Percentiles rank a stretch among this genome's conserved stretches.
Evolutionary conservation across 352 stramenopile species (phyloP).

Genomic region (Phytopythium chamaehyphon): DNA sequence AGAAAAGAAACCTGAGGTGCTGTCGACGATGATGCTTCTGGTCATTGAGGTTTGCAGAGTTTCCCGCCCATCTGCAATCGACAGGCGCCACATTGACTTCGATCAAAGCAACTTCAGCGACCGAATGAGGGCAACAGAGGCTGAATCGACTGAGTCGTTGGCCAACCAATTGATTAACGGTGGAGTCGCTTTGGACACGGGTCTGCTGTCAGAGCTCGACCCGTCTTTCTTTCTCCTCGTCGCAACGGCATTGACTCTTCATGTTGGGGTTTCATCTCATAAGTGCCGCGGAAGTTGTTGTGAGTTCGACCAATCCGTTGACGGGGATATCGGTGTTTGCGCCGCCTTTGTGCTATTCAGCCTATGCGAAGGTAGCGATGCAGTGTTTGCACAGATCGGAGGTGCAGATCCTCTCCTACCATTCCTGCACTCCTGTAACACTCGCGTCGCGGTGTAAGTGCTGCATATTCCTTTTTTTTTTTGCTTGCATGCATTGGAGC

Average conservation of each 20-base stretch:
- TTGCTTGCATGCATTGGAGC: too few relatives aligned
- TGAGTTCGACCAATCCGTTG: slow-evolving; percentile 16
- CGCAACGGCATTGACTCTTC: slow-evolving; percentile 12
- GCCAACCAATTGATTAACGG: slow-evolving; percentile 33
- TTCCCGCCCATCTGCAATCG: too few relatives aligned
- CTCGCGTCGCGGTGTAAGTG: slow-evolving; percentile 46
- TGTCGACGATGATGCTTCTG: slow-evolving; percentile 26
- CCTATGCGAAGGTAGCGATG: slow-evolving; percentile 5
- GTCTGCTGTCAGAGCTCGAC: slow-evolving; percentile 17
- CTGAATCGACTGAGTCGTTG: too few relatives aligned
- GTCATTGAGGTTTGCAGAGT: slow-evolving; percentile 29
- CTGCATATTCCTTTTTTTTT: too few relatives aligned
- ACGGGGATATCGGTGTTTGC: slow-evolving; percentile 22
- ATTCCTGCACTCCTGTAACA: slow-evolving; percentile 36
- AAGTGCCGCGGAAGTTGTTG: slow-evolving; percentile 33
- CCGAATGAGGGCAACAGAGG: too few relatives aligned
- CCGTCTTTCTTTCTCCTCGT: slow-evolving; percentile 34
- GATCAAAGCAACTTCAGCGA: too few relatives aligned
- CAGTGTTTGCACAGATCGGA: slow-evolving; percentile 4
- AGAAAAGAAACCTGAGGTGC: slow-evolving; percentile 22
- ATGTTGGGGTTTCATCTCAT: slow-evolving; percentile 1
- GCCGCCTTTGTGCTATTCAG: slow-evolving; percentile 26
- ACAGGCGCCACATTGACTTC: slow-evolving; percentile 15
- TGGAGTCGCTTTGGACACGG: slow-evolving; percentile 22
- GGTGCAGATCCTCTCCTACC: slow-evolving; percentile 15